phyloP scores from a whole-genome alignment of 768 basidiomycete genomes.

The Serendipita sp. region DNA sequence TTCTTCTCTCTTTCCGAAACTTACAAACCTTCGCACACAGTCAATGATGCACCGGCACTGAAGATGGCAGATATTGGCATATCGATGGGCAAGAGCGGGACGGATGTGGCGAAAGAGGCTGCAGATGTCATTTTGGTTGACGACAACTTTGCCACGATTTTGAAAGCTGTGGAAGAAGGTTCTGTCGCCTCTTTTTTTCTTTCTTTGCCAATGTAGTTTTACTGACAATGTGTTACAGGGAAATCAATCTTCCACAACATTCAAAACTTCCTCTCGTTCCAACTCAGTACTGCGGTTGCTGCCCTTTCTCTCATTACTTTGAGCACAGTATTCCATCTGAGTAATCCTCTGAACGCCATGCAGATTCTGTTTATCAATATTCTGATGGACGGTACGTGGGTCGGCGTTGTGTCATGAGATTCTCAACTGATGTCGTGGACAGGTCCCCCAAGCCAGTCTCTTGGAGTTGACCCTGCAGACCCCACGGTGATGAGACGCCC shows the following conservation, averaged over 20 bases:
- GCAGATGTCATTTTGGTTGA: slow-evolving; percentile 95
- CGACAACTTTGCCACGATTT: slow-evolving; percentile 89
- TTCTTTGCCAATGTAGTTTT: slow-evolving; percentile 8
- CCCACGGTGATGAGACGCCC: slow-evolving; percentile 83
- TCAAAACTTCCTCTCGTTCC: slow-evolving; percentile 94
- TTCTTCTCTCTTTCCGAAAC: background rate
- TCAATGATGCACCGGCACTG: slow-evolving; percentile 92
- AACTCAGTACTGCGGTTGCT: slow-evolving; percentile 93
- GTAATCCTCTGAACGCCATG: slow-evolving; percentile 93
- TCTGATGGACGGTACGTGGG: slow-evolving; percentile 76
- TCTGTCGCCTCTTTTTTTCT: slow-evolving; percentile 11
- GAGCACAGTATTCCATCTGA: slow-evolving; percentile 76
- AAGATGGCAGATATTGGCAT: slow-evolving; percentile 98
- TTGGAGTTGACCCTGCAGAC: slow-evolving; percentile 94
- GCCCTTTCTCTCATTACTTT: slow-evolving; percentile 90
- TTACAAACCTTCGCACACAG: slow-evolving; percentile 27
- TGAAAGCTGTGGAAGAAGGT: slow-evolving; percentile 92
- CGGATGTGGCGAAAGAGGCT: slow-evolving; percentile 96
- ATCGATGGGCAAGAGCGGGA: slow-evolving; percentile 97
- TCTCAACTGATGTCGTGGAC: slow-evolving; percentile 6
- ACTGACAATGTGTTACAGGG: slow-evolving; percentile 26
- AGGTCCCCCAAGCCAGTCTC: slow-evolving; percentile 89
- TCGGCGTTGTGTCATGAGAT: background rate
- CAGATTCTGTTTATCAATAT: slow-evolving; percentile 99
- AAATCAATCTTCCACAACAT: slow-evolving; percentile 99